Evolutionary conservation across 257 asterid genomes (phyloP), one percentile per base, ranked within the genome.

Genomic region (Solanum pennellii): DNA sequence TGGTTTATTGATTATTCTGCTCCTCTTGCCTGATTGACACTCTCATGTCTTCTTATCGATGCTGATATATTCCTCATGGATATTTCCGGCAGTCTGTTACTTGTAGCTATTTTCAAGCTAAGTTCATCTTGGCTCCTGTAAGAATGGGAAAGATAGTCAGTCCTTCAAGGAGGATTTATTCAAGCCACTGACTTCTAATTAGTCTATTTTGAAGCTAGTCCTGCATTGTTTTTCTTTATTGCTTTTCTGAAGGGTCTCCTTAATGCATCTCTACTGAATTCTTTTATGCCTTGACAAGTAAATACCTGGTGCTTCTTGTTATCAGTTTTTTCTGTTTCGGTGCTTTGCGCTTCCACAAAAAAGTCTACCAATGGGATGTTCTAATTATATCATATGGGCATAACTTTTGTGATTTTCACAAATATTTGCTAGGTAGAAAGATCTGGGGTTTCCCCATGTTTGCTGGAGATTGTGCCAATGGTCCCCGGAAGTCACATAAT

Each of bases 401-500:
- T 77, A 77, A 44, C 83, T 25, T 42, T 42, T 25, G 39, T 77
- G 62, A 21, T 77, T 77, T 77, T 42, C 62, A 8, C 83, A 3
- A 20, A 20, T 15, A 68, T 47, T 84, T 84, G 14, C 33, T 85
- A 97, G 99, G 99, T 86, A 89, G 94, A 90, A 97, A 92, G 89
- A 62, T 92, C 66, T 97, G 98, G 99, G 94, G 97, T 72, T 97
- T 97, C 88, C 99, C 99, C 49, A 92, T 98, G 89, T 97, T 97
- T 89, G 94, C 99, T 0, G 98, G 99, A 75, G 99, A 97, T 84
- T 97, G 99, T 89, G 99, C 99, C 75, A 93, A 91, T 90, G 95
- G 98, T 77, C 93, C 93, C 79, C 87, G 92, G 88, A 95, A 88
- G 89, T 95, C 98, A 2, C 91, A 87, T 7, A 89, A 87, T 86